A percentile compares a stretch with the other conserved stretches of the same genome.
phyloP scores from a whole-genome alignment of 2,329 filamentous ascomycete species.

The Aspergillus luchuensis region DNA sequence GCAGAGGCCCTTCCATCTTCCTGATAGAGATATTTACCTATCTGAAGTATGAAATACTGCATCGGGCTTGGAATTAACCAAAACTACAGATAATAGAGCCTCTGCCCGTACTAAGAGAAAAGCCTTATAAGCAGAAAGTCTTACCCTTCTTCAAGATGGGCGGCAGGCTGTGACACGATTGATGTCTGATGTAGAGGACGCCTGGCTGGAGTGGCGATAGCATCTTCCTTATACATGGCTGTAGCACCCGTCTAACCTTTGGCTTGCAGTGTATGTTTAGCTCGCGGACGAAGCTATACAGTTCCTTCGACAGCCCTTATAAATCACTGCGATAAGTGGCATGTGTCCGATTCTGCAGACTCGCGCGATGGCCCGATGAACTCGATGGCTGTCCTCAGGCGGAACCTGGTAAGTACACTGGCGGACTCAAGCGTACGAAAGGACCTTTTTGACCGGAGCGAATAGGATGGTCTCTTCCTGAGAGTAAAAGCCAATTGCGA shows the following conservation, averaged over 20 bases:
- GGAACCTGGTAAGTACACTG: slow-evolving; percentile 59
- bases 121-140: no score
- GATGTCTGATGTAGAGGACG: no score
- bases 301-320: slow-evolving; percentile 68
- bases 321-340: slow-evolving; percentile 70
- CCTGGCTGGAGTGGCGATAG: no score
- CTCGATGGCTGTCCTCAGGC: slow-evolving; percentile 69
- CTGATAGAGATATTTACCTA: no score
- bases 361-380: slow-evolving; percentile 70
- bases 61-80: no score
- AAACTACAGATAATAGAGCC: no score
- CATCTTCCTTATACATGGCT: neutral
- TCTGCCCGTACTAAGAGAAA: no score
- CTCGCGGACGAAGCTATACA: slow-evolving; percentile 68
- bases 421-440: neutral
- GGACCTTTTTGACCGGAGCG: slow-evolving; percentile 10
- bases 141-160: no score
- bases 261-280: slow-evolving; percentile 61
- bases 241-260: neutral
- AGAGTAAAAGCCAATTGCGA: slow-evolving; percentile 42
- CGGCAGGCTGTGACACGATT: no score
- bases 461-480: slow-evolving; percentile 36
- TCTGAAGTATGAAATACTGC: no score
- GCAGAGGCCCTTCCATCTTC: no score
- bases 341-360: slow-evolving; percentile 64